Base-by-base conservation (phyloP, 495 filamentous ascomycete species). In the Annulohypoxylon stygium region DNA sequence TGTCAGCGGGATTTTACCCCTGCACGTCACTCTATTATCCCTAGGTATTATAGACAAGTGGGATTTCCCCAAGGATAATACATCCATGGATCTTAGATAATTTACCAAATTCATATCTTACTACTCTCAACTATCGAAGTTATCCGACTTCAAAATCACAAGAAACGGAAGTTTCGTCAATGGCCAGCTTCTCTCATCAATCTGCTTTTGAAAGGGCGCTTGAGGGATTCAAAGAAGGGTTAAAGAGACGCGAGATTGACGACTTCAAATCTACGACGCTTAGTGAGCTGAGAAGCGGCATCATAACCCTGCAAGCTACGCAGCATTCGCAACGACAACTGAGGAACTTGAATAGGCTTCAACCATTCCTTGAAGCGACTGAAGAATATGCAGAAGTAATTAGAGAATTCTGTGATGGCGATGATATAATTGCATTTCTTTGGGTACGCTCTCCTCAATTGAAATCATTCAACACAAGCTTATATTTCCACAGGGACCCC, bases 321-420 rank as follows among this genome's bases (percentile, higher is more conserved):
- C 74, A 81, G 55, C 65, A 45, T 16, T 6, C 33, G 11, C 66
- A 65, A 53, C 71, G 74, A 39, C 20, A 55, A 33, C 66, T 80
- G 68, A 67, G 48, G 48, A 73, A 81, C 51, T 23, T 81, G 25
- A 71, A 26, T 2, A 58, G 76, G 11, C 65, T 81, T 1, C 41
- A 81, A 47, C 65, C 78, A 26, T 82, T 81, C 39, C 54, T 83
- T 1, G 67, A 80, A 25, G 71, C 75, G 0, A 82, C 83, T 60
- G 61, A 77, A 10, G 73, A 82, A 58, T 83, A 74, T 43, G 77
- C 75, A 6, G 74, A 76, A 47, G 74, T 83, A 6, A 64, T 83
- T 2, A 73, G 82, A n/a, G 78, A 80, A 0, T 81, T 83, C 50
- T 62, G 66, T 51, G 1, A 64, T 73, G 20, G 4, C 3, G 5